Evolutionary conservation across 1,284 basidiomycete genomes (phyloP), one percentile per base, ranked within the genome.

Genomic region (Rhizoctonia solani): DNA sequence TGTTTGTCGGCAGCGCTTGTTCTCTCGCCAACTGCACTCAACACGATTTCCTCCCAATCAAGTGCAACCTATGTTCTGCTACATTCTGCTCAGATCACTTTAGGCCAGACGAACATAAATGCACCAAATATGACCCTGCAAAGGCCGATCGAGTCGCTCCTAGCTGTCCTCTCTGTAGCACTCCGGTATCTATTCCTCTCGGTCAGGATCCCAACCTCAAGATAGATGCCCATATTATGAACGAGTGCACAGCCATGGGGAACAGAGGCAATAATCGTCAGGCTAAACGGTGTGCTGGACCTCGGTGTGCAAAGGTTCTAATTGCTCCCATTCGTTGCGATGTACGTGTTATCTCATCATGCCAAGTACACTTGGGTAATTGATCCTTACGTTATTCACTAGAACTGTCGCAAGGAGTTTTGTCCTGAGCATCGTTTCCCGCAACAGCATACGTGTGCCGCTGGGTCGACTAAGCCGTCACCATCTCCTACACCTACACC

Each of bases 41-140:
- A 70, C 81, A 91, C 73, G 90, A 92, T 78, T 92, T 90, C 72
- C 78, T 92, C n/a, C 89, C 90, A 0, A 88, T 90, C 81, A 88
- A 86, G 32, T 70, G 67, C 53, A 65, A 70, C 46, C 50, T 55
- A 32, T 71, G 70, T 49, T 42, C 52, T 25, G 54, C 54, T 25
- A 54, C 80, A 0, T 92, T 85, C 77, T 92, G 90, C 71, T 83
- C 84, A 53, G 88, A 90, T 9, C 90, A 92, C 74, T 90, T 86
- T 77, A 82, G 81, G 68, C 87, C 87, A 8, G 77, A 81, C 23
- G 80, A 80, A 1, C 90, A 92, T 73, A 79, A 77, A 23, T 90
- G 90, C 74, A 75, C 82, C 9, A 81, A 87, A 71, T 91, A 87
- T 73, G 89, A 92, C 71, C 84, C 85, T 72, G 80, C 74, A 70